Evolutionary conservation across 2,329 filamentous ascomycete species (phyloP), one percentile per base, ranked within the genome.

Genomic region (Penicillium italicum): DNA sequence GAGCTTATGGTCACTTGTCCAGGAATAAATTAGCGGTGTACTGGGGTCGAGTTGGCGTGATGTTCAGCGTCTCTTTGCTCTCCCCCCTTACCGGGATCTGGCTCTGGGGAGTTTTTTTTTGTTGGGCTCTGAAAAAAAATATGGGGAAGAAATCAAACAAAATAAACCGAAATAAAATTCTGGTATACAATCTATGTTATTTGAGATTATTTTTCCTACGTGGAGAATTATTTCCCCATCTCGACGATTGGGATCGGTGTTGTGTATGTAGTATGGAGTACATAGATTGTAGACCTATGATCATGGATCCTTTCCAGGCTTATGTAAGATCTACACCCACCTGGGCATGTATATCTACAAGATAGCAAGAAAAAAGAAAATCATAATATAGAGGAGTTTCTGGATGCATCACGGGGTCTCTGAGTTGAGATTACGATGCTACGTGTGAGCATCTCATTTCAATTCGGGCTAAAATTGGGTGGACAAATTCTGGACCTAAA

Each of bases 81-180:
- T 38, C 24, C 36, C 43, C 50, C 53, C 53, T 55, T 55, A 42
- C 53, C 51, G 53, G 26, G 53, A 55, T 55, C 53, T 51, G 46
- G 24, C 38, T 53, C 33, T 53, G 18, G 34, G 44, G 38, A 9
- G n/a, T 42, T 42, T 11, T 33, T 30, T 5, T 34, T 47, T 41
- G 51, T 54, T 54, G 44, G 31, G 51, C 11, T 24, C 26, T 30
- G 18, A 18, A 24, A 40, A 40, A 22, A 26, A 26, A n/a, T 26
- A 14, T 5, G 22, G 22, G 10, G 26, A 28, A 28, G 6, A 48
- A 28, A 30, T 12, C 4, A 6, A 28, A 18, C 31, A 7, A n/a
- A 30, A 30, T 11, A 33, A 41, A 18, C 18, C 11, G n/a, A 24
- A 20, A 28, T 3, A 10, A n/a, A 24, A n/a, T n/a, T n/a, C n/a